Base-by-base conservation (phyloP, 2,329 filamentous ascomycete genomes). In the Acrocalymma vagum region DNA sequence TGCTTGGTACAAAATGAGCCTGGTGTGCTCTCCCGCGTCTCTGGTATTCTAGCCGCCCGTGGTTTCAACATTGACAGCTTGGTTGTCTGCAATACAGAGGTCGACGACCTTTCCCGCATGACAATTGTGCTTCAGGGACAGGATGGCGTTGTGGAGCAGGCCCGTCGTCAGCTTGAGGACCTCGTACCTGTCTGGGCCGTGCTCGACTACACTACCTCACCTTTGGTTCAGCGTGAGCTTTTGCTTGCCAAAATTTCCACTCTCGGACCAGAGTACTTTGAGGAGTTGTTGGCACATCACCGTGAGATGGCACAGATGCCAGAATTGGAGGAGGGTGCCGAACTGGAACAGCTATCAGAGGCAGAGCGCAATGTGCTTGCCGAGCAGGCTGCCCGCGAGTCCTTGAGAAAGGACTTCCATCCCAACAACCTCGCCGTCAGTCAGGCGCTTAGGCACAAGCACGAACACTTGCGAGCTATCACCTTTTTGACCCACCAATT, bases 51-150 rank as follows among this genome's bases (percentile, higher is more conserved):
- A 22, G 94, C 94, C 9, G 94, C 94, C 28, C 85, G 94, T 44
- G 94, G 94, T 54, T 99, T 99, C 84, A 99, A 99, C 78, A 99
- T 99, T 64, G 94, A 99, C 80, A 95, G 89, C 38, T 79, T 99
- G 51, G 94, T 99, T 39, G 94, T 99, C 48, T 99, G 94, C 79
- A 94, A 89, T 73, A 99, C 94, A 49, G 94, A 99, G 74, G 92
- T 99, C 17, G 89, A 93, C 61, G 94, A 99, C 65, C 80, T 99
- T 37, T 96, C 90, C 22, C 91, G 94, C 67, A 99, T 99, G 94
- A 99, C 94, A 42, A 97, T 99, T 64, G 94, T 99, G 54, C 81
- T 99, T 36, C 91, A 91, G 40, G 94, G 94, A 10, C 92, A 96
- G 74, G 94, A 97, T 63, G 93, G 93, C 38, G 93, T 97, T 23